Evolutionary conservation across 129 eudicot species (phyloP), one percentile per base, ranked within the genome.

Genomic region (Calendula officinalis): DNA sequence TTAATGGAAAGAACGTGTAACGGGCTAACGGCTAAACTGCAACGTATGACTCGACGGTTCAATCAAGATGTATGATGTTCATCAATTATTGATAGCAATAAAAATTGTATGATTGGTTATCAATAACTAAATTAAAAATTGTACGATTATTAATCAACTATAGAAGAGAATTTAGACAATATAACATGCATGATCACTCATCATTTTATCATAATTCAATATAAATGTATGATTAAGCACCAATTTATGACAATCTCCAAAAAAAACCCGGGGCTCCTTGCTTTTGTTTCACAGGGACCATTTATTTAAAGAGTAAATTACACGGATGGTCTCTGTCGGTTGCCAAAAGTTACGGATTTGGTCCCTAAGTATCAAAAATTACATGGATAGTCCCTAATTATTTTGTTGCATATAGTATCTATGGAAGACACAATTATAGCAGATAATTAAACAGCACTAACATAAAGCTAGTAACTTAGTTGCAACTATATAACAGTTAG

Each of bases 151-250:
- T 45, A 4, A 45, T 47, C 43, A 55, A 55, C 55, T 22, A 60
- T 36, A n/a, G 69, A 37, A 17, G 14, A 39, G 32, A 22, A 22
- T 22, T 22, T 11, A 39, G 52, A 49, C 43, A 6, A 34, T 14
- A 49, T 32, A 62, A 15, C 69, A 71, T 61, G 63, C 62, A 71
- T 40, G 15, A 8, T 49, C 61, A 52, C 35, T 10, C 15, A 49
- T 47, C 11, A 35, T 16, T 37, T 32, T 36, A 40, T 33, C 33
- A 53, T 41, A 30, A 34, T 53, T 53, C 36, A 54, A 68, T 34
- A 44, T 12, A 41, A 56, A 14, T 27, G 5, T 43, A 68, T 42
- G 48, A 56, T 56, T 43, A 41, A 0, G 3, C 56, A 45, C 16
- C 27, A 36, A 69, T 6, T 8, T 9, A 43, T 30, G 42, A 59